These are phyloP conservation scores for Blastobotrys serpentis DNA, from an alignment of 1,139 yeast species.

Conservation along the genomic window DNA sequence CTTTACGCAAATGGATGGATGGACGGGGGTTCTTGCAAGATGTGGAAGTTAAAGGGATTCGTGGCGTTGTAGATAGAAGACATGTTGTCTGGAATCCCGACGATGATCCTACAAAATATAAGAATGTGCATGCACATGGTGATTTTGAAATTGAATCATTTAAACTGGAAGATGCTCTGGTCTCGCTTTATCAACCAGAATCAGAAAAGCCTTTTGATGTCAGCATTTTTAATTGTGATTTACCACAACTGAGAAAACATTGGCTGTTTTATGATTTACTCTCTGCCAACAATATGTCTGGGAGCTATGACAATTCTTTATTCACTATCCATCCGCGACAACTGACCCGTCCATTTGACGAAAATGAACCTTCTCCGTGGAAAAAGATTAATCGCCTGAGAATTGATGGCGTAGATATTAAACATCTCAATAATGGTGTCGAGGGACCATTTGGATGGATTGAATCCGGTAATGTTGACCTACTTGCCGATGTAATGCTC, in stretches of 20 bases:
- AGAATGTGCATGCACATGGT: slow-evolving; percentile 73
- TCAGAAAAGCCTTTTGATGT: slow-evolving; percentile 74
- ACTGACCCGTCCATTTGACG: slow-evolving; percentile 36
- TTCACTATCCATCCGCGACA: slow-evolving; percentile 87
- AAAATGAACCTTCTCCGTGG: slow-evolving; percentile 42
- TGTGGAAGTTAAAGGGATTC: slow-evolving; percentile 74
- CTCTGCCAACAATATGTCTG: slow-evolving; percentile 82
- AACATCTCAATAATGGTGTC: slow-evolving; percentile 84
- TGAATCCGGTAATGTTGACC: slow-evolving; percentile 83
- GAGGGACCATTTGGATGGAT: slow-evolving; percentile 99
- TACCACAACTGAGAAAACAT: slow-evolving; percentile 77
- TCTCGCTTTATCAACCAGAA: slow-evolving; percentile 77
- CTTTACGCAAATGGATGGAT: slow-evolving; percentile 82
- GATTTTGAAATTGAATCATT: slow-evolving; percentile 89
- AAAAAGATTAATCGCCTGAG: slow-evolving; percentile 73
- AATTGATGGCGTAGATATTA: slow-evolving; percentile 80
- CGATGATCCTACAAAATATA: slow-evolving; percentile 80
- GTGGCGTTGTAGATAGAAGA: slow-evolving; percentile 90
- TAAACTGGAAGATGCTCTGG: slow-evolving; percentile 78
- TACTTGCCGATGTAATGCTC: slow-evolving; percentile 84
- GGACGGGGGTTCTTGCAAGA: slow-evolving; percentile 87
- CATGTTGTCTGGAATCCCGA: slow-evolving; percentile 80
- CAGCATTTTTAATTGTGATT: slow-evolving; percentile 80
- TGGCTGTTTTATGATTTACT: slow-evolving; percentile 89
- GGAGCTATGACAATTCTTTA: slow-evolving; percentile 87